phyloP scores from a whole-genome alignment of 768 basidiomycete species.

The Coprinopsis strossmayeri region DNA sequence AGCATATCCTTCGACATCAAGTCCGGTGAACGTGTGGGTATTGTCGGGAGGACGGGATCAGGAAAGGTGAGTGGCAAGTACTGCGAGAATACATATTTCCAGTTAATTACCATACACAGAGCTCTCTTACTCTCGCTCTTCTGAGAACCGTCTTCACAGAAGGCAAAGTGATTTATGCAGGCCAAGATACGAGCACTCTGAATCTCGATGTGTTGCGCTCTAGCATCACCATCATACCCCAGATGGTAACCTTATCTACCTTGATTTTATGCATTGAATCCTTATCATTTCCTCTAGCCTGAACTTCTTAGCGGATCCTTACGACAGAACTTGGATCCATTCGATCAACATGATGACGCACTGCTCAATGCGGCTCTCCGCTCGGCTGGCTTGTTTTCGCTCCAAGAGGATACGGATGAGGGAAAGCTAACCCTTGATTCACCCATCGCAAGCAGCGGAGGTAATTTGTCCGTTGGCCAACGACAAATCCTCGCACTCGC shows the following conservation, averaged over 20 bases:
- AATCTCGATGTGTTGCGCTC: conserved; percentile 50
- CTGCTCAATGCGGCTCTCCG: too few relatives aligned
- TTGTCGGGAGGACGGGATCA: conserved; percentile 39
- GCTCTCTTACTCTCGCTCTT: conserved; percentile 38
- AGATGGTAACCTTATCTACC: conserved; percentile 23
- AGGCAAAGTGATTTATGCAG: conserved; percentile 48
- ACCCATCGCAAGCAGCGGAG: too few relatives aligned
- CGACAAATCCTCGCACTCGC: too few relatives aligned
- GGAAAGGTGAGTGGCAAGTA: conserved; percentile 20
- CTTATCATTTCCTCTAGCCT: conserved; percentile 16
- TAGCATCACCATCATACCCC: conserved; percentile 52
- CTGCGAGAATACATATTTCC: neutral
- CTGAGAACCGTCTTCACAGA: conserved; percentile 48
- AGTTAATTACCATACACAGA: conserved; percentile 5
- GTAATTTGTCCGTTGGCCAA: too few relatives aligned
- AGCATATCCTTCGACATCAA: conserved; percentile 41
- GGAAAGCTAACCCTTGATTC: too few relatives aligned
- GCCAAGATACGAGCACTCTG: conserved; percentile 35
- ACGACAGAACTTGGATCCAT: too few relatives aligned
- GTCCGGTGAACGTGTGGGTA: conserved; percentile 49
- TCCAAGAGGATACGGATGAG: too few relatives aligned
- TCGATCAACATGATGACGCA: too few relatives aligned
- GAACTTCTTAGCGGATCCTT: conserved; percentile 25
- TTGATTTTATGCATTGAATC: neutral
- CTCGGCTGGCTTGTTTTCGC: too few relatives aligned